Percentiles rank a stretch among this genome's conserved stretches.
These are phyloP conservation scores for Rhizopogon rudus DNA, from an alignment of 768 basidiomycete species.

Conservation along the genomic window DNA sequence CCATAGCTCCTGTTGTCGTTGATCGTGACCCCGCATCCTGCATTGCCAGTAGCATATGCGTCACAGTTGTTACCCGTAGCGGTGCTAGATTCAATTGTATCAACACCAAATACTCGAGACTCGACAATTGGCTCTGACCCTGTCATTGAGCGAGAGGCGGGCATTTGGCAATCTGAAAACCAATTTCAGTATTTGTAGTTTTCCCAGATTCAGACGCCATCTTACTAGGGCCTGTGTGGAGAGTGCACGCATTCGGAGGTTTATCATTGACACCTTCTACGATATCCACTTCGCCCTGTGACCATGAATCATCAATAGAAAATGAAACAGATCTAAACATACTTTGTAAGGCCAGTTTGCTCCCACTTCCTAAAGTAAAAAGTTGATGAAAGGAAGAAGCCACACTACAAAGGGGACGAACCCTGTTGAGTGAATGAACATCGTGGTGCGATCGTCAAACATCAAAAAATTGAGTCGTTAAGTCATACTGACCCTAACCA, in stretches of 20 bases:
- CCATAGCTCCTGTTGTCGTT: slow-evolving; percentile 28
- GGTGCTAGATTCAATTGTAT: slow-evolving; percentile 7
- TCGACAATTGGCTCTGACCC: slow-evolving; percentile 18
- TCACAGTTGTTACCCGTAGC: slow-evolving; percentile 20
- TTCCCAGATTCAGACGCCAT: background rate
- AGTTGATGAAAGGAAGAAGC: background rate
- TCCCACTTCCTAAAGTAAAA: slow-evolving; percentile 20
- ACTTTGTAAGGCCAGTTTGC: slow-evolving; percentile 13
- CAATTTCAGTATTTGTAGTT: background rate
- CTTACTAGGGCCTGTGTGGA: slow-evolving; percentile 20
- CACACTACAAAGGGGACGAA: slow-evolving; percentile 3
- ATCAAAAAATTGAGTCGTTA: background rate
- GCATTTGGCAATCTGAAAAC: slow-evolving; percentile 26
- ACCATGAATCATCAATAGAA: background rate
- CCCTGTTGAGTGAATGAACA: slow-evolving; percentile 14
- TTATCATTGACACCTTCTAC: slow-evolving; percentile 28
- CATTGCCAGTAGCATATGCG: slow-evolving; percentile 17
- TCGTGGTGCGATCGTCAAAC: slow-evolving; percentile 2
- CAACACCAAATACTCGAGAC: background rate
- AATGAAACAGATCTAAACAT: background rate
- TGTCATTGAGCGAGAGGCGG: slow-evolving; percentile 20
- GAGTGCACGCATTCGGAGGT: slow-evolving; percentile 24
- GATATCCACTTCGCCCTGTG: slow-evolving; percentile 28
- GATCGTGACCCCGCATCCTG: slow-evolving; percentile 28
- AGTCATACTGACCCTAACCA: slow-evolving; percentile 20